Evolutionary conservation across 495 filamentous ascomycete genomes (phyloP).

Genomic region (Trypethelium eluteriae): DNA sequence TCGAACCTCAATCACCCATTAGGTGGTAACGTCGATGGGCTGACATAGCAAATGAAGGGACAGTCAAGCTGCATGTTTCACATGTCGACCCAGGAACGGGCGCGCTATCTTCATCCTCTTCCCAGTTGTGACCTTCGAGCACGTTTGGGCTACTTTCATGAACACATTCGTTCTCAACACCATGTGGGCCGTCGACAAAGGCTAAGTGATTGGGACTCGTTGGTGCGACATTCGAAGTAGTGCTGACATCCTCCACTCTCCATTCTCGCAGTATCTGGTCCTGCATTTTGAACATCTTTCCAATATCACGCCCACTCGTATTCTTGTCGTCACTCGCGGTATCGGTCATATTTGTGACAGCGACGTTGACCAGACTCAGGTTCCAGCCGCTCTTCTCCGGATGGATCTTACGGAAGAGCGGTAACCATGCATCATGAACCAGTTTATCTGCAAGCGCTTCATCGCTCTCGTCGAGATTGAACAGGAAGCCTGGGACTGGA

Average conservation of each 20-base stretch:
- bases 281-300: slow-evolving; percentile 45
- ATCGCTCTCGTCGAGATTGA: slow-evolving; percentile 50
- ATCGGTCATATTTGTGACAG: slow-evolving; percentile 75
- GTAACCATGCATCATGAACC: slow-evolving; percentile 57
- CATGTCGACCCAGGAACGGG: slow-evolving; percentile 46
- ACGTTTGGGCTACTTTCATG: not conserved
- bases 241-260: slow-evolving; percentile 43
- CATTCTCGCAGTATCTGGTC: slow-evolving; percentile 57
- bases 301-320: slow-evolving; percentile 36
- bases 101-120: slow-evolving; percentile 31
- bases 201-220: not conserved
- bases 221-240: not conserved
- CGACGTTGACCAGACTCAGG: slow-evolving; percentile 74
- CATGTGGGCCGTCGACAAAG: not conserved
- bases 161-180: not conserved
- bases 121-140: slow-evolving; percentile 26
- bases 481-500: slow-evolving; percentile 61
- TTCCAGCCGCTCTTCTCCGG: slow-evolving; percentile 65
- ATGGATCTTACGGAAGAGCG: slow-evolving; percentile 67
- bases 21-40: slow-evolving; percentile 68
- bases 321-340: slow-evolving; percentile 39
- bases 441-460: slow-evolving; percentile 58
- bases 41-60: slow-evolving; percentile 63
- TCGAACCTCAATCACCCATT: not conserved
- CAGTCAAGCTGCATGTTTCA: slow-evolving; percentile 50